phyloP scores from a whole-genome alignment of 2,329 filamentous ascomycete species.

The Curvularia hawaiiensis region DNA sequence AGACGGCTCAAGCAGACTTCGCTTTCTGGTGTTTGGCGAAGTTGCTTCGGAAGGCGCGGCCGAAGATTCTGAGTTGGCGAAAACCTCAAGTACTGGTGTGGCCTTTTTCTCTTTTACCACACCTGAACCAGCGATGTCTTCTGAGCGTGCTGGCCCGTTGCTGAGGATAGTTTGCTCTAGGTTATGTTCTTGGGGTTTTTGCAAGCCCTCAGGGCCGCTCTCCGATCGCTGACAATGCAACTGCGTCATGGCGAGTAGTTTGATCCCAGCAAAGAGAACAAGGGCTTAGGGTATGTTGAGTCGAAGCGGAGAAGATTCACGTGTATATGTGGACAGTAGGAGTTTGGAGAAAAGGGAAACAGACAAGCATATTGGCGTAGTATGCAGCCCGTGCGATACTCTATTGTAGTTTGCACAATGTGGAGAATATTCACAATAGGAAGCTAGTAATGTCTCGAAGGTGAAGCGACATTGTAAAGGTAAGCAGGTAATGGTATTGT shows the following conservation, averaged over 20 bases:
- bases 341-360: conserved; percentile 17
- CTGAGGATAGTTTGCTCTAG: conserved; percentile 7
- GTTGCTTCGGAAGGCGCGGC: conserved; percentile 2
- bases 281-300: not conserved
- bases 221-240: not conserved
- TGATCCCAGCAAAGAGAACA: not conserved
- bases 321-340: conserved; percentile 21
- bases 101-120: not conserved
- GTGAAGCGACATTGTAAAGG: conserved; percentile 6
- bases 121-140: not conserved
- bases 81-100: not conserved
- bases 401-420: not conserved
- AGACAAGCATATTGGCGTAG: conserved; percentile 23
- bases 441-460: not conserved
- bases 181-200: not conserved
- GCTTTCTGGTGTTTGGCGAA: conserved; percentile 23
- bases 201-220: not conserved
- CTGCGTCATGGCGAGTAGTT: not conserved
- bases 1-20: conserved; percentile 15
- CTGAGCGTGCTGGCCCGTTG: conserved; percentile 1
- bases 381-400: not conserved
- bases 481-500: conserved; percentile 2
- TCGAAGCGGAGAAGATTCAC: conserved; percentile 11
- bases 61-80: not conserved
- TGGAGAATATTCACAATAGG: not conserved